phyloP scores from a whole-genome alignment of 345 rosid species.

The Brassica incana region DNA sequence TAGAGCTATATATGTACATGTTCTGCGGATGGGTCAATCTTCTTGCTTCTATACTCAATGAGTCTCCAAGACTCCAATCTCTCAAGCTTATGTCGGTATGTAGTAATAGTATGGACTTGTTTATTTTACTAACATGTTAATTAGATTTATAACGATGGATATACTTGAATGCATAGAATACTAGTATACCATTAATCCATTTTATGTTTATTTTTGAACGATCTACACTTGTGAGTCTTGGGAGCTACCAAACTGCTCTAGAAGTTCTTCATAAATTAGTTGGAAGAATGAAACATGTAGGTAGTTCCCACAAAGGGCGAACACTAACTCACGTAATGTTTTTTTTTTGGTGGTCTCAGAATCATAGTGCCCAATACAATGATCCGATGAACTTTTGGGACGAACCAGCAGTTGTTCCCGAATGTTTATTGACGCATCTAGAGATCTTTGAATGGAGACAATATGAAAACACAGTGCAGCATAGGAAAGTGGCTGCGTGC shows the following conservation, averaged over 20 bases:
- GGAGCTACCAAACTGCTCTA: neutral
- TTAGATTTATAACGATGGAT: neutral
- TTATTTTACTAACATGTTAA: too few species aligned
- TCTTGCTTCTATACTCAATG: neutral
- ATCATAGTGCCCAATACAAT: neutral
- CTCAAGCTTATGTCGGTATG: neutral
- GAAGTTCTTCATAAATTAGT: neutral
- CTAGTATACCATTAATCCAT: neutral
- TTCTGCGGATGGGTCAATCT: neutral
- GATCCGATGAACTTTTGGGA: neutral
- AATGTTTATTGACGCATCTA: neutral
- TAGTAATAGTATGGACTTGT: neutral
- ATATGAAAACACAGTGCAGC: neutral
- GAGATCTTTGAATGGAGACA: neutral
- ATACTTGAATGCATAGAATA: neutral
- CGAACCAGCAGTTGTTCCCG: neutral
- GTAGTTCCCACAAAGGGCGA: neutral
- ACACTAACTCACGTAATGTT: neutral
- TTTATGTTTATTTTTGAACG: too few species aligned
- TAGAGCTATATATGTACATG: slow-evolving; percentile 1
- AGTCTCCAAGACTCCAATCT: neutral
- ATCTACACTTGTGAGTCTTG: neutral
- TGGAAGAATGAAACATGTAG: neutral
- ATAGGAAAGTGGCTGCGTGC: slow-evolving; percentile 9
- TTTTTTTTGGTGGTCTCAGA: neutral